Evolutionary conservation across 257 asterid genomes (phyloP).

Genomic region (Solanum pennellii): DNA sequence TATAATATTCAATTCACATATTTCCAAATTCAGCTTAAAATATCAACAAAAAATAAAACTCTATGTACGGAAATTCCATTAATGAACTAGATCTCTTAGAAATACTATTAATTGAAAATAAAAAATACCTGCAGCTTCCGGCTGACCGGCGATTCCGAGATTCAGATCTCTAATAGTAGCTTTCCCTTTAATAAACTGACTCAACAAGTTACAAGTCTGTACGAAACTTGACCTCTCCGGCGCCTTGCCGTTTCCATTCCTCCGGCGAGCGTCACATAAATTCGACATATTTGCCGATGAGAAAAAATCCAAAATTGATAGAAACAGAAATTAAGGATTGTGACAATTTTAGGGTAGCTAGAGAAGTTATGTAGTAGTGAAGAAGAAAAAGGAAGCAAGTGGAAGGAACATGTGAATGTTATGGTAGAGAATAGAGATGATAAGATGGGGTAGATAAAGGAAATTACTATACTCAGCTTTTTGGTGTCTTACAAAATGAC

Average conservation of each 20-base stretch:
- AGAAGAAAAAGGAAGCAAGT: not conserved
- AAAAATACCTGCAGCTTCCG: conserved; percentile 27
- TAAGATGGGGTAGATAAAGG: not conserved
- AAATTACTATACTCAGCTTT: not conserved
- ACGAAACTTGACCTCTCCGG: conserved; percentile 40
- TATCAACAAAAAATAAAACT: no score
- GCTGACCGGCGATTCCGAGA: conserved; percentile 33
- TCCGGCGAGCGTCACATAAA: not conserved
- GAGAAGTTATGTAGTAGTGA: not conserved
- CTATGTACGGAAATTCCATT: not conserved
- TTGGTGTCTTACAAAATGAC: not conserved
- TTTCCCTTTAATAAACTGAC: conserved; percentile 52
- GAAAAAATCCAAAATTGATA: not conserved
- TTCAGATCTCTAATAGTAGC: conserved; percentile 42
- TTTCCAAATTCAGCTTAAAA: not conserved
- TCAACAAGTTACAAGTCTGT: conserved; percentile 54
- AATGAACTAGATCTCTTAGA: not conserved
- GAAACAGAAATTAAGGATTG: not conserved
- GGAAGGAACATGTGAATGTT: not conserved
- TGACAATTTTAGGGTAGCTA: not conserved
- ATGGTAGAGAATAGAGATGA: not conserved
- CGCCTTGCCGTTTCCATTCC: conserved; percentile 18
- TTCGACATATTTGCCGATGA: conserved; percentile 5
- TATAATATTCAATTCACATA: not conserved
- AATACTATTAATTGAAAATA: not conserved